Evolutionary conservation across 371 early-diverging fungal genomes (phyloP).

Genomic region (Synchytrium microbalum): DNA sequence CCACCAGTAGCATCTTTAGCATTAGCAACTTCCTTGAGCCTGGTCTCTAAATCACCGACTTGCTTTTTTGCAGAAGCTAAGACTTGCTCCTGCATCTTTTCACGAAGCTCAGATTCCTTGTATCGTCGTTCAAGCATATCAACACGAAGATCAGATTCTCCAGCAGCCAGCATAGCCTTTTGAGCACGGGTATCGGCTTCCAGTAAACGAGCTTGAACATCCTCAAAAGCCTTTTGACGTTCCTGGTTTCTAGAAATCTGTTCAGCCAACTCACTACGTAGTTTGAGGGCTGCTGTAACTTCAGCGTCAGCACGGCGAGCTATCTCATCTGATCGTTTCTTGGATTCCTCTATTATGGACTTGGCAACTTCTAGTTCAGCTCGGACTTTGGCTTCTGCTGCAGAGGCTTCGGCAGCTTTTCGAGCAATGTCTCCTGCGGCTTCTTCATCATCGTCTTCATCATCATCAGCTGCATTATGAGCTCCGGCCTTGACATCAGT

Average conservation of each 20-base stretch:
- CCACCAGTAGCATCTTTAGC: constrained; percentile 8
- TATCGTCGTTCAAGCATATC: constrained; percentile 15
- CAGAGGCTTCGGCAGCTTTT: not conserved
- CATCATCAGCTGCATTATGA: constrained; percentile 5
- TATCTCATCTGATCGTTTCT: not conserved
- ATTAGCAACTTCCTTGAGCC: constrained; percentile 12
- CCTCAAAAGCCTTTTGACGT: not conserved
- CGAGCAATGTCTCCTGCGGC: not conserved
- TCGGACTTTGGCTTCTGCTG: not conserved
- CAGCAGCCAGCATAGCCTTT: constrained; percentile 4
- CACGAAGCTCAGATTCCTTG: constrained; percentile 3
- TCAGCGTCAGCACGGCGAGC: constrained; percentile 8
- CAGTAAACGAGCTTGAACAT: not conserved
- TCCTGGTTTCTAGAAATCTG: constrained; percentile 4
- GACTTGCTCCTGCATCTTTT: constrained; percentile 5
- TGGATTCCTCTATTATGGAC: not conserved
- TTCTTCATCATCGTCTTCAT: constrained; percentile 22
- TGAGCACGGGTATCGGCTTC: constrained; percentile 11
- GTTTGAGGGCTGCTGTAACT: constrained; percentile 1
- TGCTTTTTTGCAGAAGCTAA: constrained; percentile 18
- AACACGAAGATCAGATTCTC: constrained; percentile 27
- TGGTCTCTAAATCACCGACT: constrained; percentile 29
- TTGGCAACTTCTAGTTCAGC: not conserved
- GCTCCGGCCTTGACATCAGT: constrained; percentile 8
- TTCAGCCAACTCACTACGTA: not conserved